Percentiles rank a stretch among this genome's conserved stretches.
These are phyloP conservation scores for Phytopythium cucurbitacearum DNA, from an alignment of 352 stramenopile species.

Conservation along the genomic window DNA sequence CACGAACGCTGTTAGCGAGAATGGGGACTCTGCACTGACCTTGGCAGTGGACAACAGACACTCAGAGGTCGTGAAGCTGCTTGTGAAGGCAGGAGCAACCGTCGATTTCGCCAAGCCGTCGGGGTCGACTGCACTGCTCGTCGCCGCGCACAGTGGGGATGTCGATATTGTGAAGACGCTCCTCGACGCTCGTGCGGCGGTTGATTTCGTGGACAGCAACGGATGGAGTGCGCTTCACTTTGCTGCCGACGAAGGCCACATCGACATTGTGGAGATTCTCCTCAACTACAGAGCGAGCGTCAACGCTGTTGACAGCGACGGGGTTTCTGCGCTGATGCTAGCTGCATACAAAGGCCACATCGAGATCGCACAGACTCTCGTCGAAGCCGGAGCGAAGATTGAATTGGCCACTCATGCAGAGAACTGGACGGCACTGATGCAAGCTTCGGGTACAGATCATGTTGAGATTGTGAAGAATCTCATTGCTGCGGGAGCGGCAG, in stretches of 20 bases:
- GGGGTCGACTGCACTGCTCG: conserved; percentile 15
- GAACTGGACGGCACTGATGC: conserved; percentile 1
- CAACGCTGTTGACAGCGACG: conserved; percentile 1
- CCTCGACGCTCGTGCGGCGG: no score
- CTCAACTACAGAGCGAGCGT: conserved; percentile 9
- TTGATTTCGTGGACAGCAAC: not conserved
- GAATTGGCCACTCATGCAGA: not conserved
- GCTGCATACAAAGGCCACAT: not conserved
- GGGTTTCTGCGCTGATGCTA: conserved; percentile 7
- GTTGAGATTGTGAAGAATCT: conserved; percentile 1
- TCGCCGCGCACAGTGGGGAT: conserved; percentile 11
- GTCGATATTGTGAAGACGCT: conserved; percentile 4
- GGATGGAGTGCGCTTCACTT: not conserved
- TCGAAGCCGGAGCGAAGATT: conserved; percentile 3
- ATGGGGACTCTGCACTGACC: conserved; percentile 6
- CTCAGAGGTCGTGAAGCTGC: conserved; percentile 12
- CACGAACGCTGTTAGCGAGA: no score
- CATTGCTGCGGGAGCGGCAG: not conserved
- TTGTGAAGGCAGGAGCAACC: conserved; percentile 6
- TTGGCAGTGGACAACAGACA: conserved; percentile 8
- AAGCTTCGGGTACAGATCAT: conserved; percentile 1
- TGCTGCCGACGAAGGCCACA: conserved; percentile 1
- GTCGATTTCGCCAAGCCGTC: conserved; percentile 11
- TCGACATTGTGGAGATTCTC: conserved; percentile 6
- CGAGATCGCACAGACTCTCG: not conserved